These are phyloP conservation scores for Pisolithus albus DNA, from an alignment of 768 basidiomycete species.

Conservation along the genomic window DNA sequence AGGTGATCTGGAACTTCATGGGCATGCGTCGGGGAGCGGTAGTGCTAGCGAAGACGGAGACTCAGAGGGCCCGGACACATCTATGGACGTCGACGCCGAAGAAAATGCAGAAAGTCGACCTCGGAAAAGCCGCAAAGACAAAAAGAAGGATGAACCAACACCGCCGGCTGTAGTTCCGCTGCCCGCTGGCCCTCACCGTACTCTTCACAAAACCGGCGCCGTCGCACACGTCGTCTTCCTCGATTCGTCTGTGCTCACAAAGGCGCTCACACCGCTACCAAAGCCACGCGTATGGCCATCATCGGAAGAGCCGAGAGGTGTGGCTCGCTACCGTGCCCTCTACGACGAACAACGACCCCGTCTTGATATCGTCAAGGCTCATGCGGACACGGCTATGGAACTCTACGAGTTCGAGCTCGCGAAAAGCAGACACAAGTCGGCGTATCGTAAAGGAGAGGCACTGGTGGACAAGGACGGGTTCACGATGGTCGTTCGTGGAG, in stretches of 20 bases:
- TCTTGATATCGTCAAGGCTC: slow-evolving; percentile 63
- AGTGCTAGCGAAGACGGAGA: slow-evolving; percentile 27
- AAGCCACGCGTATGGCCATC: slow-evolving; percentile 65
- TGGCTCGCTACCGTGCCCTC: slow-evolving; percentile 61
- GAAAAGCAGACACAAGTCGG: slow-evolving; percentile 52
- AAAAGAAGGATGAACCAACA: slow-evolving; percentile 12
- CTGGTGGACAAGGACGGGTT: slow-evolving; percentile 94
- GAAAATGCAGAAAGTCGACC: slow-evolving; percentile 13
- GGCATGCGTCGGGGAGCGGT: slow-evolving; percentile 9
- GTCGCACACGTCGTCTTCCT: slow-evolving; percentile 69
- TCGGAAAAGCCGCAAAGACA: slow-evolving; percentile 28
- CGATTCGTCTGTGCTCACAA: slow-evolving; percentile 63
- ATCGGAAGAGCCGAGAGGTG: slow-evolving; percentile 54
- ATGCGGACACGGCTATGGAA: slow-evolving; percentile 73
- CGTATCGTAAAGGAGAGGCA: slow-evolving; percentile 77
- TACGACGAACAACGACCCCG: slow-evolving; percentile 70
- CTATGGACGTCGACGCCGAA: slow-evolving; percentile 4
- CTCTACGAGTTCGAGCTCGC: slow-evolving; percentile 60
- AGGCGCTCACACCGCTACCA: slow-evolving; percentile 46
- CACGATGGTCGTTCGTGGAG: slow-evolving; percentile 88
- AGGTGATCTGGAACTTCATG: slow-evolving; percentile 15
- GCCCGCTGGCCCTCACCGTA: slow-evolving; percentile 47
- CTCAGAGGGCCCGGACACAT: neutral
- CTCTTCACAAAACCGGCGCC: slow-evolving; percentile 53
- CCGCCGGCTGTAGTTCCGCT: slow-evolving; percentile 56